These are phyloP conservation scores for Colletotrichum coccodes DNA, from an alignment of 2,329 filamentous ascomycete genomes.

Conservation along the genomic window DNA sequence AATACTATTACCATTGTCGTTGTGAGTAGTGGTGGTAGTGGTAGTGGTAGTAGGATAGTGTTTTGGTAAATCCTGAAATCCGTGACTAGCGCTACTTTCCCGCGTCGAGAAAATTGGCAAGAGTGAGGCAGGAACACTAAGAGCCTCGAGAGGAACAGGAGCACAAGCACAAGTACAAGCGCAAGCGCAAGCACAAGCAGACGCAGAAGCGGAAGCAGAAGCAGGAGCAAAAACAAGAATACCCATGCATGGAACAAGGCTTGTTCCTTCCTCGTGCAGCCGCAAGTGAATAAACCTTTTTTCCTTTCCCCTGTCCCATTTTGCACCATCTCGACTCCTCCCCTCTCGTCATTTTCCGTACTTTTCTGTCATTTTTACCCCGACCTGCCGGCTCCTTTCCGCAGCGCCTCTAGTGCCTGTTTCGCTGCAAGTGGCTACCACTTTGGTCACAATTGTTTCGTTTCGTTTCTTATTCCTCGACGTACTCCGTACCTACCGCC, in stretches of 20 bases:
- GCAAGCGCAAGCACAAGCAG: conserved; percentile 1
- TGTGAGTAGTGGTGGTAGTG: no score
- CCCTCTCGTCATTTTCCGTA: background rate
- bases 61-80: no score
- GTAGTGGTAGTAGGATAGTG: no score
- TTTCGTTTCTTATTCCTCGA: conserved; percentile 27
- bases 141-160: background rate
- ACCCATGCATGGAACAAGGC: background rate
- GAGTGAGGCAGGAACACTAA: background rate
- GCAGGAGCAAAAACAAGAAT: background rate
- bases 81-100: no score
- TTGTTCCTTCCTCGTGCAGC: background rate
- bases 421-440: background rate
- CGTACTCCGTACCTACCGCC: background rate
- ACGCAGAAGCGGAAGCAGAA: background rate
- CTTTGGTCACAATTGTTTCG: conserved; percentile 19
- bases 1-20: no score
- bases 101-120: background rate
- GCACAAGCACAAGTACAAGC: background rate
- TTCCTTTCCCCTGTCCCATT: background rate
- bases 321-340: no score
- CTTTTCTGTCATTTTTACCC: conserved; percentile 21
- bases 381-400: conserved; percentile 26
- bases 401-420: conserved; percentile 14
- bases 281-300: conserved; percentile 5